Conservation (phyloP, 495 filamentous ascomycete genomes). For the Peziza echinospora region DNA sequence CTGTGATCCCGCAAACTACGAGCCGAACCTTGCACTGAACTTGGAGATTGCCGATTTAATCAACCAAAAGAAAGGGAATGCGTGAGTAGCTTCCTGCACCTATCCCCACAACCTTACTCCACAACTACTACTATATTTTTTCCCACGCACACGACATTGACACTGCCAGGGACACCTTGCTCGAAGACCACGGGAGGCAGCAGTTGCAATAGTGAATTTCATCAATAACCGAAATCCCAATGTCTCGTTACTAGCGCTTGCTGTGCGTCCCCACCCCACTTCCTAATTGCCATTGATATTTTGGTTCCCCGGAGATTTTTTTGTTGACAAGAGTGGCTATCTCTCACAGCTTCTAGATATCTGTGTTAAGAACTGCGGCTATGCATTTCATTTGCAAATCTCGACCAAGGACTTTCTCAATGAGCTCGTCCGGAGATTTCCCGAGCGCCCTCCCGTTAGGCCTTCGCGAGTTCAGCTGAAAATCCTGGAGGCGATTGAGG, state of each 20-base stretch:
- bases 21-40: constrained; percentile 87
- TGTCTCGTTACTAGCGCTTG: constrained; percentile 70
- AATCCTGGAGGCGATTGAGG: constrained; percentile 91
- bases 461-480: constrained; percentile 69
- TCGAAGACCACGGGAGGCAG: constrained; percentile 68
- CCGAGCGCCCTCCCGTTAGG: constrained; percentile 74
- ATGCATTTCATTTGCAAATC: constrained; percentile 96
- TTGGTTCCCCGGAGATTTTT: background rate
- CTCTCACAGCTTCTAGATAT: constrained; percentile 66
- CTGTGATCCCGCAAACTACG: constrained; percentile 88
- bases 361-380: constrained; percentile 98
- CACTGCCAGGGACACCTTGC: background rate
- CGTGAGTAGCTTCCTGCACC: too few species aligned
- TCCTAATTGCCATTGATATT: too few species aligned
- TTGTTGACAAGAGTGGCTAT: too few species aligned
- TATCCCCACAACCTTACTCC: background rate
- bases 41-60: constrained; percentile 93
- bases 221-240: constrained; percentile 94
- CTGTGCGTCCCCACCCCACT: constrained; percentile 30
- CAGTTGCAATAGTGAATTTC: constrained; percentile 78
- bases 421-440: constrained; percentile 89
- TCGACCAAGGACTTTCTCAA: constrained; percentile 97
- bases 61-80: constrained; percentile 92
- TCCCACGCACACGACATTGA: constrained; percentile 6
- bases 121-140: background rate